Evolutionary conservation across 1,139 yeast genomes (phyloP).

Genomic region (Kurtzmaniella natalensis): DNA sequence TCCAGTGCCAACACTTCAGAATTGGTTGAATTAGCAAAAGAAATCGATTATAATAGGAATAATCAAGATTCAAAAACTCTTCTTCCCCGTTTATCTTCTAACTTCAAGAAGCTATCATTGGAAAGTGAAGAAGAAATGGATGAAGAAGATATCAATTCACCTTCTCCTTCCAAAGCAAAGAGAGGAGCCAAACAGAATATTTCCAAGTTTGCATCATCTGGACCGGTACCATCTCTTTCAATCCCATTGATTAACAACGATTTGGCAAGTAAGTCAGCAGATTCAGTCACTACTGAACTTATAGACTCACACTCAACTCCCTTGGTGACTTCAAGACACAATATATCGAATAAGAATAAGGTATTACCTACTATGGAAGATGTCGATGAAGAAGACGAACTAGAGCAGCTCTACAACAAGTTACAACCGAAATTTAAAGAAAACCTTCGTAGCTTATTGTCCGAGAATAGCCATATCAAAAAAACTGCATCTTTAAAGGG

Average conservation of each 20-base stretch:
- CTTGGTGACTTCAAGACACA: conserved; percentile 10
- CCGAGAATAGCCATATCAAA: too few relatives aligned
- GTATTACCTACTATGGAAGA: neutral
- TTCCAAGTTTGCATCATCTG: conserved; percentile 10
- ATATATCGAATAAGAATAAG: neutral
- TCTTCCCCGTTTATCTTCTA: too few relatives aligned
- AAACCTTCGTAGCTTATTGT: too few relatives aligned
- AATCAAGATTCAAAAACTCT: too few relatives aligned
- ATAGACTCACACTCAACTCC: conserved; percentile 33
- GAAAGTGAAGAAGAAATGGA: too few relatives aligned
- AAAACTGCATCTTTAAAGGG: too few relatives aligned
- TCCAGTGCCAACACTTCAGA: conserved; percentile 10
- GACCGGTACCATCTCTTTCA: too few relatives aligned
- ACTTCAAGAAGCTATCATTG: too few relatives aligned
- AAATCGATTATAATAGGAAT: conserved; percentile 13
- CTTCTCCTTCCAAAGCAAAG: neutral
- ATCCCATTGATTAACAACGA: too few relatives aligned
- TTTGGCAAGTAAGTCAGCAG: too few relatives aligned
- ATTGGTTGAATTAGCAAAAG: conserved; percentile 17
- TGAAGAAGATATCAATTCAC: conserved; percentile 3
- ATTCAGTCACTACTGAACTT: too few relatives aligned
- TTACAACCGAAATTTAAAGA: conserved; percentile 9
- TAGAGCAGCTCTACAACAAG: conserved; percentile 6
- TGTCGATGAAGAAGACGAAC: conserved; percentile 1
- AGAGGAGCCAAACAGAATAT: conserved; percentile 3